Base-by-base conservation (phyloP, 2,329 filamentous ascomycete species). In the Aspergillus brasiliensis region DNA sequence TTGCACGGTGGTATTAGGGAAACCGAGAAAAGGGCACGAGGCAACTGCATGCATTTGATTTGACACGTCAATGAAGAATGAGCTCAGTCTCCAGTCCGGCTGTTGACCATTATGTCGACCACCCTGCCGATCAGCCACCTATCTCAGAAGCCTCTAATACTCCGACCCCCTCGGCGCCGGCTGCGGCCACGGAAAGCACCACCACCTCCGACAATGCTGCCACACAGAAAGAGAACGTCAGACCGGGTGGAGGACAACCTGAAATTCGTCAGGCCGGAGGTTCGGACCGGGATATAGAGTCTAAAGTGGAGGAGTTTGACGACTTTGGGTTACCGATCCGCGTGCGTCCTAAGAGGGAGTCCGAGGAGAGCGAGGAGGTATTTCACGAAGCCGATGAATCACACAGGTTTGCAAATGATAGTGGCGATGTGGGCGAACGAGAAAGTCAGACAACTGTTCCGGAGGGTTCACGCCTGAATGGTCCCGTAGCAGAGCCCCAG, bases 291-390 rank as follows among this genome's bases (percentile, higher is more conserved):
- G 56, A 60, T 21, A 44, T 55, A 5, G 49, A 47, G 17, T 52
- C 61, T 6, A 48, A 27, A 42, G 55, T 62, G 48, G 71, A 70
- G 40, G 70, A 70, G 23, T 49, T 76, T 27, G 76, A 78, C 51
- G 76, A 78, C 48, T 78, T 78, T 62, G 76, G 76, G 1, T 68
- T 78, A 15, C 76, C 75, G 6, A 73, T 77, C 62, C 75, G 71
- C 63, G 40, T 60, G 46, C 69, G 67, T 19, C 52, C 65, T 27
- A 64, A 48, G 28, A 62, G 55, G 34, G 63, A 65, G 23, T 57
- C 64, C 0, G 55, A 65, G 17, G 59, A 67, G 15, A 55, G 62
- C 15, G 38, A 62, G 21, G 64, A 69, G 40, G 54, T 58, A 27
- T 67, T 62, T 31, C 67, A 72, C 47, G 65, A 73, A 59, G 57